phyloP scores from a whole-genome alignment of 352 stramenopile species.

The Pythium oligandrum region DNA sequence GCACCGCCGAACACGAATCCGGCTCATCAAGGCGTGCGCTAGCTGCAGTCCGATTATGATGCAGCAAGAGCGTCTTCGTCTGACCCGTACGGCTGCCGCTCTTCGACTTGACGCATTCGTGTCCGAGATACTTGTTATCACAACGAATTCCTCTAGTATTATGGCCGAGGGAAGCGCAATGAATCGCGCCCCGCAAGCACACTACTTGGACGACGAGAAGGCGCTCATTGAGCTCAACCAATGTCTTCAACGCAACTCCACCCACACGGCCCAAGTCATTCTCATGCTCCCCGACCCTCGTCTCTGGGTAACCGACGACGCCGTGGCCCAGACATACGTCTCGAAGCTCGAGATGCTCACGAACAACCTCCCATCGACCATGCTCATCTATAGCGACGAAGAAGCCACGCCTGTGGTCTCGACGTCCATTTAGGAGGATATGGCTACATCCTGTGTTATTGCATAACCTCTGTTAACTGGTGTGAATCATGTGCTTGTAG shows the following conservation, averaged over 20 bases:
- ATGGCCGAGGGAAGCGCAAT: conserved; percentile 17
- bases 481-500: background rate
- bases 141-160: conserved; percentile 32
- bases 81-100: conserved; percentile 17
- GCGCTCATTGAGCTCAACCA: conserved; percentile 37
- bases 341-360: conserved; percentile 34
- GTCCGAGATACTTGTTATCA: conserved; percentile 37
- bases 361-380: conserved; percentile 37
- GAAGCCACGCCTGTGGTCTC: conserved; percentile 39
- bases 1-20: conserved; percentile 20
- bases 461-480: background rate
- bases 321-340: conserved; percentile 18
- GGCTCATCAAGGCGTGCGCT: conserved; percentile 20
- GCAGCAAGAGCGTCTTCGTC: conserved; percentile 23
- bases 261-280: conserved; percentile 32
- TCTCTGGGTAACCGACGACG: background rate
- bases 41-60: conserved; percentile 20
- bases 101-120: conserved; percentile 34
- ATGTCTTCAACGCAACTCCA: conserved; percentile 40
- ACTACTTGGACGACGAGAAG: conserved; percentile 22
- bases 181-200: background rate
- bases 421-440: conserved; percentile 30
- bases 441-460: conserved; percentile 13
- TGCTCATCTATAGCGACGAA: conserved; percentile 47
- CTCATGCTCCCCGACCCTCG: conserved; percentile 37